These are phyloP conservation scores for Arthrocladium fulminans DNA, from an alignment of 2,329 filamentous ascomycete species.

Conservation along the genomic window DNA sequence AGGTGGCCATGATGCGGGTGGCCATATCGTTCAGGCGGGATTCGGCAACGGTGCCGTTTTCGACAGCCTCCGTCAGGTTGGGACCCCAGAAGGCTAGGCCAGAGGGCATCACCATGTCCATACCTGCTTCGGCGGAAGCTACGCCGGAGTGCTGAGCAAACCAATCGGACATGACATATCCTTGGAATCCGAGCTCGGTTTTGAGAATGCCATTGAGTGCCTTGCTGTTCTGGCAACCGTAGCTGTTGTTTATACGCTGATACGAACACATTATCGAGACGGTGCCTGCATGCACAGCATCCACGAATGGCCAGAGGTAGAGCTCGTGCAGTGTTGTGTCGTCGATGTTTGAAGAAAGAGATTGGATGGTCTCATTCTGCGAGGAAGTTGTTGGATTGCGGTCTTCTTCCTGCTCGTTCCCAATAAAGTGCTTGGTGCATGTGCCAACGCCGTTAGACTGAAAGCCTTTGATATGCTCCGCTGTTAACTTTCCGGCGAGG, in stretches of 20 bases:
- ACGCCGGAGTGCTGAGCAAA: constrained; percentile 38
- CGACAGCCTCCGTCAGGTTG: constrained; percentile 30
- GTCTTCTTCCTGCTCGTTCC: constrained; percentile 57
- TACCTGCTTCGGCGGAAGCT: constrained; percentile 33
- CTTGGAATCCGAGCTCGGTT: constrained; percentile 43
- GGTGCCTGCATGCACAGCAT: constrained; percentile 60
- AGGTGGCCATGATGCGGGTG: constrained; percentile 38
- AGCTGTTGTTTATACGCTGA: constrained; percentile 40
- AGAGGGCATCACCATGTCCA: constrained; percentile 54
- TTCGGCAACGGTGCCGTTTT: constrained; percentile 34
- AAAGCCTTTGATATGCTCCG: constrained; percentile 38
- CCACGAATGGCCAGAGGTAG: constrained; percentile 70
- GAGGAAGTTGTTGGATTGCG: constrained; percentile 35
- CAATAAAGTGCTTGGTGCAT: constrained; percentile 47
- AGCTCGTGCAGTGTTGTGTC: constrained; percentile 68
- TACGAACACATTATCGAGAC: constrained; percentile 42
- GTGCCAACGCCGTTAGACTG: constrained; percentile 37
- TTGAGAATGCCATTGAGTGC: constrained; percentile 41
- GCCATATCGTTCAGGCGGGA: constrained; percentile 40
- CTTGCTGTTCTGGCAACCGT: constrained; percentile 41
- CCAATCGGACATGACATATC: constrained; percentile 40
- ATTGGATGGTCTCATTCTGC: constrained; percentile 36
- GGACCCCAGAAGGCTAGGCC: constrained; percentile 47
- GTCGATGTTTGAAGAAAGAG: constrained; percentile 51
- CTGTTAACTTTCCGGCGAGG: constrained; percentile 35